Base-by-base conservation (phyloP, 805 yeast genomes). In the Candida succiphila region DNA sequence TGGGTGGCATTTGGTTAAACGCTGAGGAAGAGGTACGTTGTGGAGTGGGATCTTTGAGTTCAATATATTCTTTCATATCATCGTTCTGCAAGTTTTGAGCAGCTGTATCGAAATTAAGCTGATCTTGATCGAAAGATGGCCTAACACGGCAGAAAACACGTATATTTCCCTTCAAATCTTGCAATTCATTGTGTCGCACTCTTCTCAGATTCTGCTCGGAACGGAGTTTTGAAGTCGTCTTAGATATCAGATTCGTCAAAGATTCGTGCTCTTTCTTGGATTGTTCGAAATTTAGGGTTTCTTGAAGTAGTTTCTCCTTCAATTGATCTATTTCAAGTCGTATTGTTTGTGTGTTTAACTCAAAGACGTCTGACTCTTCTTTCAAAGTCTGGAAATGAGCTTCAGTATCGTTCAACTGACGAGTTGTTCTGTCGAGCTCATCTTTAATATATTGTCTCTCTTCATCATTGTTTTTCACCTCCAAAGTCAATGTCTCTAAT, bases 101-200 rank as follows among this genome's bases (percentile, higher is more conserved):
- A 41, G 4, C 37, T 33, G 39, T 10, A 32, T 20, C 10, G n/a
- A 20, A 24, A 7, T 20, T 13, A 4, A 18, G 5, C 7, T 5
- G 28, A 16, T 10, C 39, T 5, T 63, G 58, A 20, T 20, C 7
- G 5, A 21, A 21, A 29, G 23, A 19, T 0, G 96, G 96, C 35
- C 94, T 66, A 5, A 89, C 65, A 25, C 98, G 66, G 51, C 96
- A 89, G 46, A 79, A 85, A 0, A 89, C 96, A 30, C 97, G 60
- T 23, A 92, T 87, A 46, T 86, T 92, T 1, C 98, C 97, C 54
- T 87, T 83, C 25, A 89, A 54, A 38, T 85, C 95, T 53, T 87
- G 96, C 5, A 89, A 60, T 40, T 64, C 66, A 48, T 84, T 78
- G 48, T 86, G 96, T 2, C 83, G 52, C 12, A 57, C 47, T 8